Base-by-base conservation (phyloP, 495 filamentous ascomycete species). In the Aspergillus indologenus region DNA sequence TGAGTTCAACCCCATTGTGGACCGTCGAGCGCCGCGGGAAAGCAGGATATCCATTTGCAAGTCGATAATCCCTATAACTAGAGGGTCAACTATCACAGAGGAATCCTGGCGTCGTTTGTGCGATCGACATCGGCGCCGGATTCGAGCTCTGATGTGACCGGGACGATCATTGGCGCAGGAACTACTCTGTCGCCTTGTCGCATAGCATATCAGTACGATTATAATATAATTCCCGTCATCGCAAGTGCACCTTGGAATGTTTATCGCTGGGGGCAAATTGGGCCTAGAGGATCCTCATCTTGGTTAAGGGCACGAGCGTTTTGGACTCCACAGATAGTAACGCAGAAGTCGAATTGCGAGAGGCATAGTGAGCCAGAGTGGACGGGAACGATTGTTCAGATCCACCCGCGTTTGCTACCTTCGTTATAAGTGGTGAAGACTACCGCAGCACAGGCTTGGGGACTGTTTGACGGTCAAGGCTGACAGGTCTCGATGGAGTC, bases 51-150 rank as follows among this genome's bases (percentile, higher is more conserved):
- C 55, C 45, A 67, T 67, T 64, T 60, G 65, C 46, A 67, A 57
- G 54, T 58, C 45, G 48, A 54, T 45, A 53, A 60, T 55, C 62
- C 60, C 63, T 68, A 59, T 62, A 63, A 53, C 63, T 63, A 51
- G 15, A 17, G 48, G 15, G 48, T 51, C 17, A 31, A 51, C 54
- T 60, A 56, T 43, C 56, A 59, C 63, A 59, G 56, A 4, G 62
- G 55, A 56, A 69, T 71, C 61, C 65, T 69, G 64, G 62, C 60
- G 55, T 56, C 60, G 56, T 61, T 61, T 65, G 62, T 63, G 59
- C 65, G 63, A 67, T 71, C 62, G 60, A 75, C 69, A 58, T 66
- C 61, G 49, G 63, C 43, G 43, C 67, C 65, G 65, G 57, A 61
- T 57, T 61, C 56, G 59, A 63, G 58, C 42, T 56, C 55, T 64